Percentiles rank a stretch among this genome's conserved stretches.
Conservation (phyloP, 768 basidiomycete species). For the Lyophyllum atratum region DNA sequence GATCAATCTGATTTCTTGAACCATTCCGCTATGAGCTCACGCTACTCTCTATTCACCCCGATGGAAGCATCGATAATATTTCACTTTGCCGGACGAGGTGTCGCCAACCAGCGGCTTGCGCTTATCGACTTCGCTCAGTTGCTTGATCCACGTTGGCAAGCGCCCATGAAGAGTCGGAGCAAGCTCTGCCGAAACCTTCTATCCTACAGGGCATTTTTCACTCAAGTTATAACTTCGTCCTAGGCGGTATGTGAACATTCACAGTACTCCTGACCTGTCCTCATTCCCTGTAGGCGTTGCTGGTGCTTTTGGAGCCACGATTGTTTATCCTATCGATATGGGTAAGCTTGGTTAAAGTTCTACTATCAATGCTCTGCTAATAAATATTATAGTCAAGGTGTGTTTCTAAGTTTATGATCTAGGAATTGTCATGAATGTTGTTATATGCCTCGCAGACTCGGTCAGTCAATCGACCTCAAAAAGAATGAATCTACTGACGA, state of each 20-base stretch:
- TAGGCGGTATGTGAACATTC: slow-evolving; percentile 60
- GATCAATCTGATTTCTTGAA: slow-evolving; percentile 95
- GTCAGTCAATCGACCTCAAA: slow-evolving; percentile 32
- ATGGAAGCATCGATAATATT: slow-evolving; percentile 99
- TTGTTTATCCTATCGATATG: slow-evolving; percentile 95
- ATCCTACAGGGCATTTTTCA: slow-evolving; percentile 59
- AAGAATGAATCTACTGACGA: neutral
- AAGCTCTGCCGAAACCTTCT: slow-evolving; percentile 33
- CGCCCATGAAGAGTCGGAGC: slow-evolving; percentile 60
- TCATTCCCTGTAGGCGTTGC: slow-evolving; percentile 65
- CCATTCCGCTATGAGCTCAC: slow-evolving; percentile 80
- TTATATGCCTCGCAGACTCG: slow-evolving; percentile 47
- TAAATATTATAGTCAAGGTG: slow-evolving; percentile 66
- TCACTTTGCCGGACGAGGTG: slow-evolving; percentile 92
- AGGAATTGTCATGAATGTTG: neutral
- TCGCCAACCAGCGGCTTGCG: slow-evolving; percentile 68
- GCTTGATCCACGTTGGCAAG: slow-evolving; percentile 86
- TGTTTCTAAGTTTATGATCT: slow-evolving; percentile 15
- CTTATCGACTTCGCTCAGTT: slow-evolving; percentile 91
- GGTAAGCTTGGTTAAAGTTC: slow-evolving; percentile 47
- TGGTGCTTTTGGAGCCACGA: slow-evolving; percentile 94
- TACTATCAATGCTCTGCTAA: slow-evolving; percentile 10
- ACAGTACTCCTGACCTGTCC: slow-evolving; percentile 10
- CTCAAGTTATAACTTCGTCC: slow-evolving; percentile 84
- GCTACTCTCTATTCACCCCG: slow-evolving; percentile 94